Percentiles rank a stretch among this genome's conserved stretches.
Conservation (phyloP, 2,329 filamentous ascomycete species). For the Ramichloridium luteum region DNA sequence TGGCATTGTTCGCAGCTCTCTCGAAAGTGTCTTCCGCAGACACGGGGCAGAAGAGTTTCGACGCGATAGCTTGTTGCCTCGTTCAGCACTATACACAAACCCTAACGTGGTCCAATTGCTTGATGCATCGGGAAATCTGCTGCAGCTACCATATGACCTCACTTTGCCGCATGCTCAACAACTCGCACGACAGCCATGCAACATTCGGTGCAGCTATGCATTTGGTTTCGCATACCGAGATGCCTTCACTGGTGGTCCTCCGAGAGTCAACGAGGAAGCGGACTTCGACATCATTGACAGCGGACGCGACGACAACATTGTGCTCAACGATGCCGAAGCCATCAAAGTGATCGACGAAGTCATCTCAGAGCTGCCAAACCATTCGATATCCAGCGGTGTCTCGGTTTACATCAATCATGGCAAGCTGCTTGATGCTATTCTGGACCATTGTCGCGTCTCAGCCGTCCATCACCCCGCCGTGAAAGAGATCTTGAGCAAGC, state of each 20-base stretch:
- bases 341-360: constrained; percentile 93
- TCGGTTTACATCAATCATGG: constrained; percentile 88
- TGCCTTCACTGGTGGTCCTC: constrained; percentile 64
- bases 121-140: constrained; percentile 69
- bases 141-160: constrained; percentile 89
- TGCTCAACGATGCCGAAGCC: constrained; percentile 83
- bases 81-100: constrained; percentile 61
- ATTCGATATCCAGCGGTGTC: constrained; percentile 54
- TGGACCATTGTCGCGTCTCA: constrained; percentile 77
- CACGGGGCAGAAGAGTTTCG: constrained; percentile 79
- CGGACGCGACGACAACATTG: constrained; percentile 60
- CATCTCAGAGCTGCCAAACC: constrained; percentile 56
- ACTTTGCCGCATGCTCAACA: constrained; percentile 79
- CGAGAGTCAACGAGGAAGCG: constrained; percentile 71
- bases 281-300: constrained; percentile 93
- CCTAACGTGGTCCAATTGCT: constrained; percentile 65
- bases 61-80: constrained; percentile 65
- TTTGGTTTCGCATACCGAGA: constrained; percentile 85
- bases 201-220: constrained; percentile 64
- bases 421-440: constrained; percentile 72
- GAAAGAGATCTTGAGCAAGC: constrained; percentile 73
- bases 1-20: constrained; percentile 54
- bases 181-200: constrained; percentile 57
- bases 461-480: constrained; percentile 54
- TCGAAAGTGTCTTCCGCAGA: constrained; percentile 68